A percentile compares a stretch with the other conserved stretches of the same genome.
These are phyloP conservation scores for thale cress (Arabidopsis thaliana) DNA, from an alignment of 345 rosid species.

Conservation along the genomic window TAIR10.1 NC_003074.8:17121001-17121500, in stretches of 20 bases:
- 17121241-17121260: no score
- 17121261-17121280: no score
- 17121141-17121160: constrained; percentile 54
- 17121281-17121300: no score
- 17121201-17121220: no score
- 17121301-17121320: neutral
- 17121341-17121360: neutral
- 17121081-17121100: constrained; percentile 26
- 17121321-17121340: neutral
- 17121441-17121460: constrained; percentile 72
- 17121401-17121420: constrained; percentile 74
- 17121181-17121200: neutral
- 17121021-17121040: constrained; percentile 82
- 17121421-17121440: constrained; percentile 66
- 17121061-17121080: neutral
- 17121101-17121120: constrained; percentile 32
- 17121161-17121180: constrained; percentile 12
- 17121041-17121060: constrained; percentile 33
- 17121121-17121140: constrained; percentile 24
- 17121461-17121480: constrained; percentile 81
- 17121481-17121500: constrained; percentile 66
- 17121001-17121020: constrained; percentile 75
- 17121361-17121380: constrained; percentile 16
- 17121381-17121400: constrained; percentile 59
- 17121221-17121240: no score